Conservation (phyloP, 129 eudicot species). For the Flaveria brownii region DNA sequence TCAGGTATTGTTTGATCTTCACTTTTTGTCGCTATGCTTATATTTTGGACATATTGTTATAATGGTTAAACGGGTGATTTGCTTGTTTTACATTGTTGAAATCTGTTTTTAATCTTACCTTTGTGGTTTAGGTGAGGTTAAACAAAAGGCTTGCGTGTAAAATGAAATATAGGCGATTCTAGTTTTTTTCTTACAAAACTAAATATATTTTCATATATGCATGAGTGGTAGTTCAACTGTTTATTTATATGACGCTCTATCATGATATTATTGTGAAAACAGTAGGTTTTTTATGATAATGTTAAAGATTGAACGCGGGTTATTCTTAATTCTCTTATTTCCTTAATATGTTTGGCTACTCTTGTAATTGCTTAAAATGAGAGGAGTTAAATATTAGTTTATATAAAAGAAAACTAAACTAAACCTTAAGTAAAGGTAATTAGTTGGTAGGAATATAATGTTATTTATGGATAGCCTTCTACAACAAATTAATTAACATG, state of each 20-base stretch:
- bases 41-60: too few relatives aligned
- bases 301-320: neutral
- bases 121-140: neutral
- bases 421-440: neutral
- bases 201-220: too few relatives aligned
- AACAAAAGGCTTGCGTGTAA: too few relatives aligned
- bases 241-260: too few relatives aligned
- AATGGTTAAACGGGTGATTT: neutral
- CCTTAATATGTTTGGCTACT: neutral
- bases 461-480: too few relatives aligned
- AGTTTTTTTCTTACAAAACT: too few relatives aligned
- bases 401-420: neutral
- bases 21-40: neutral
- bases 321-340: neutral
- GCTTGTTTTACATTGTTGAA: neutral
- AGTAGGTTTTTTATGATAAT: neutral
- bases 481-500: neutral
- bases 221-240: too few relatives aligned
- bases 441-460: neutral
- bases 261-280: accelerated
- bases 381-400: neutral
- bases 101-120: neutral
- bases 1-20: neutral
- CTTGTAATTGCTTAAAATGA: neutral
- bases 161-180: too few relatives aligned